phyloP scores from a whole-genome alignment of 441 rosid genomes.

The Adansonia grandidieri region DNA sequence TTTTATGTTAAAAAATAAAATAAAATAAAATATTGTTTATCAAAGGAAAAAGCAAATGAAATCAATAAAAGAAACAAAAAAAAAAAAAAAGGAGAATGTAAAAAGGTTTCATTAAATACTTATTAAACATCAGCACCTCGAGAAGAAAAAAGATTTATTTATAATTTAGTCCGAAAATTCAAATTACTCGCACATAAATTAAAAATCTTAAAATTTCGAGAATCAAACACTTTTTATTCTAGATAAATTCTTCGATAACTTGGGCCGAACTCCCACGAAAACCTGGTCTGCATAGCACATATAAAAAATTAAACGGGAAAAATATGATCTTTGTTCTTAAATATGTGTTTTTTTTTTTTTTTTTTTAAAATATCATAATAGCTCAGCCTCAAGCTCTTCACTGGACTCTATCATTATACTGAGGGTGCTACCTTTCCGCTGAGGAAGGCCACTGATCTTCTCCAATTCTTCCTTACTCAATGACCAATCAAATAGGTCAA shows the following conservation, averaged over 20 bases:
- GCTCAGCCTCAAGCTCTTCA: slow-evolving; percentile 14
- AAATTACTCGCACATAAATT: neutral
- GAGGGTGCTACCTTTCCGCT: slow-evolving; percentile 15
- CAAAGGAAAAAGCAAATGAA: too few relatives aligned
- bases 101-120: too few relatives aligned
- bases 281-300: neutral
- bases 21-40: too few relatives aligned
- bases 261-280: neutral
- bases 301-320: neutral
- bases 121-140: too few relatives aligned
- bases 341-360: neutral
- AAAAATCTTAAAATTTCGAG: neutral
- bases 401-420: neutral
- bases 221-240: neutral
- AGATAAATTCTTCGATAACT: neutral
- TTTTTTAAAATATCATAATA: neutral
- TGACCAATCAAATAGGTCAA: slow-evolving; percentile 38
- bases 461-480: slow-evolving; percentile 26
- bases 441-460: slow-evolving; percentile 32
- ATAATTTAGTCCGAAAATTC: too few relatives aligned
- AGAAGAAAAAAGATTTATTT: too few relatives aligned
- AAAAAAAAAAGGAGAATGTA: too few relatives aligned
- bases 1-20: too few relatives aligned
- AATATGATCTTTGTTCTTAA: neutral
- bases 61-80: too few relatives aligned